Evolutionary conservation across 495 filamentous ascomycete genomes (phyloP), one percentile per base, ranked within the genome.

Genomic region (Xylaria acuta): DNA sequence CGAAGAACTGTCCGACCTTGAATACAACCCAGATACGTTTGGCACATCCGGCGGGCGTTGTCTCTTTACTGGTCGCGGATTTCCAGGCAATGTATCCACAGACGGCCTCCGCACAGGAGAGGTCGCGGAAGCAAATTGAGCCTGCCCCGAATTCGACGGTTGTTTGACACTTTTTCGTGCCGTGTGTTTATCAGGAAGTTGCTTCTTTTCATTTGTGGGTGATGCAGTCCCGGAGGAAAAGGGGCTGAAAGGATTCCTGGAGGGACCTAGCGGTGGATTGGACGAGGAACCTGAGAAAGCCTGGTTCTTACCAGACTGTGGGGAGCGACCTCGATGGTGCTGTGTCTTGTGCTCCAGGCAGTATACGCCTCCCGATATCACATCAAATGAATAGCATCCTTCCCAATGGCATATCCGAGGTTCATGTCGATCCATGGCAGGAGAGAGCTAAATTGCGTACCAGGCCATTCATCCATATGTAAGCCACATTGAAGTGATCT

Each of bases 81-180:
- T 56, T n/a, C 40, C 38, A 41, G 64, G 63, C 18, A 69, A 2
- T n/a, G 12, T n/a, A 38, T 75, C 72, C 12, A 25, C 27, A 36
- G 59, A 34, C 14, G 64, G 40, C 6, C 6, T 67, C 32, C 63
- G 73, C 53, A 38, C 59, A n/a, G 67, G 54, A 69, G 73, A 45
- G 36, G 27, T 41, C 34, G 51, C 59, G 16, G 54, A 22, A 68
- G 65, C 60, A 20, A 45, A 14, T 16, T 66, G 20, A 14, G 45
- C 9, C 30, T 36, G 70, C 18, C 49, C 63, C 45, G 22, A 45
- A 12, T 22, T 60, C 14, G 53, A 40, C 14, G 56, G 16, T 25
- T 43, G 53, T 41, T 56, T 58, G 53, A 20, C 41, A 41, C 62
- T 60, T 60, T 79, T 79, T 45, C 77, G 75, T 12, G 77, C 77